Base-by-base conservation (phyloP, 2,329 filamentous ascomycete genomes). In the Ceratocystis harringtonii region DNA sequence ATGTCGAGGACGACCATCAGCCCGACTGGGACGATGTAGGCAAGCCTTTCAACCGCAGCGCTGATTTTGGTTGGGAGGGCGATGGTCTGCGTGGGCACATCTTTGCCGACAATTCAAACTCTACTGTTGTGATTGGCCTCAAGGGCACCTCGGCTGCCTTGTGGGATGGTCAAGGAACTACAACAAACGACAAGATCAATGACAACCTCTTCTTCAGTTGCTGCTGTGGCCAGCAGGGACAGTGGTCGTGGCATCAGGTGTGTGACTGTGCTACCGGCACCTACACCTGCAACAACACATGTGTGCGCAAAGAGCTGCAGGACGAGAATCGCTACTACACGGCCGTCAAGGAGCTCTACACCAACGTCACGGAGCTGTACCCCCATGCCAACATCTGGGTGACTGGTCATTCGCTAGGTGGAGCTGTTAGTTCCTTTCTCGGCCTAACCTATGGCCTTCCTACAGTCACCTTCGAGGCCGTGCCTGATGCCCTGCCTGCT, bases 151-250 rank as follows among this genome's bases (percentile, higher is more conserved):
- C 87, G 1, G 84, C 87, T 1, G 92, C 94, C 12, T 86, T 97
- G 2, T 97, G 96, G 72, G 92, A 97, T 74, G 94, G 94, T n/a
- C 89, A 92, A 45, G 92, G 92, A 63, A 97, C 94, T 1, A 97
- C 92, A 0, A 95, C 91, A 30, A 96, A 96, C 70, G 94, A 99
- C 77, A 99, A 99, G 77, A 80, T 92, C 72, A 99, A 97, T 74
- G 94, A 99, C 76, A 99, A 99, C 73, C 80, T 99, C 8, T 96
- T 95, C 76, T 96, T 96, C 77, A 95, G 92, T 72, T 99, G 94
- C 77, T 99, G 94, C 75, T 99, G 94, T 75, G 94, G 85, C 3
- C 91, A 96, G 76, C 92, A 95, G 71, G 91, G 92, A 0, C 90
- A 91, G 69, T 91, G 86, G 77, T 84, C 91, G 17, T 96, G 91